A percentile compares a stretch with the other conserved stretches of the same genome.
Evolutionary conservation across 805 yeast species (phyloP).

Genomic region (Metschnikowia baotianmanensis): DNA sequence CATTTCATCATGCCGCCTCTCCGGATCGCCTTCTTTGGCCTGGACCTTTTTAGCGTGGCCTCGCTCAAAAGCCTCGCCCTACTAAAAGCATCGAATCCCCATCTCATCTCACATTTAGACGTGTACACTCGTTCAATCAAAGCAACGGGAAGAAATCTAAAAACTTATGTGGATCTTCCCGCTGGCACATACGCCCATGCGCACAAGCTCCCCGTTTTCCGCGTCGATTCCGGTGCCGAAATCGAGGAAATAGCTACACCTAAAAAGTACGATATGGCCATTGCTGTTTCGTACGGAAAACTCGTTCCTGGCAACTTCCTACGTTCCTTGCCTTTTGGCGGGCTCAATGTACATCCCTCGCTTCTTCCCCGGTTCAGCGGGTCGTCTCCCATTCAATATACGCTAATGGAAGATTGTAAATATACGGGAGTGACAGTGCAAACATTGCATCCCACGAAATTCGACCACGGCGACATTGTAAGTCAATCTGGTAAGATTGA

Average conservation of each 20-base stretch:
- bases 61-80: conserved; percentile 44
- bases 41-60: conserved; percentile 65
- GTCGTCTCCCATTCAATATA: conserved; percentile 83
- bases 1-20: conserved; percentile 9
- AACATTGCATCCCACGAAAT: conserved; percentile 81
- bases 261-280: conserved; percentile 53
- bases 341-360: conserved; percentile 92
- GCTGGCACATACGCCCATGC: conserved; percentile 41
- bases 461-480: conserved; percentile 76
- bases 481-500: conserved; percentile 49
- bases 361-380: conserved; percentile 80
- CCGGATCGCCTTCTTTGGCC: conserved; percentile 69
- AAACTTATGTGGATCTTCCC: conserved; percentile 50
- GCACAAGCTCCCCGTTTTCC: conserved; percentile 33
- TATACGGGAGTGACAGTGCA: conserved; percentile 86
- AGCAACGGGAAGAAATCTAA: conserved; percentile 57
- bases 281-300: conserved; percentile 92
- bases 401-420: conserved; percentile 61
- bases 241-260: conserved; percentile 13
- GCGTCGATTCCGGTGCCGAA: conserved; percentile 48
- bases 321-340: conserved; percentile 50
- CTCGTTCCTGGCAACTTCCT: conserved; percentile 70
- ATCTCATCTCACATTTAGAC: conserved; percentile 43
- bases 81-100: conserved; percentile 13
- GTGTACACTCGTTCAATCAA: conserved; percentile 66